Evolutionary conservation across 2,329 filamentous ascomycete species (phyloP), one percentile per base, ranked within the genome.

Genomic region (Xylaria sp.): DNA sequence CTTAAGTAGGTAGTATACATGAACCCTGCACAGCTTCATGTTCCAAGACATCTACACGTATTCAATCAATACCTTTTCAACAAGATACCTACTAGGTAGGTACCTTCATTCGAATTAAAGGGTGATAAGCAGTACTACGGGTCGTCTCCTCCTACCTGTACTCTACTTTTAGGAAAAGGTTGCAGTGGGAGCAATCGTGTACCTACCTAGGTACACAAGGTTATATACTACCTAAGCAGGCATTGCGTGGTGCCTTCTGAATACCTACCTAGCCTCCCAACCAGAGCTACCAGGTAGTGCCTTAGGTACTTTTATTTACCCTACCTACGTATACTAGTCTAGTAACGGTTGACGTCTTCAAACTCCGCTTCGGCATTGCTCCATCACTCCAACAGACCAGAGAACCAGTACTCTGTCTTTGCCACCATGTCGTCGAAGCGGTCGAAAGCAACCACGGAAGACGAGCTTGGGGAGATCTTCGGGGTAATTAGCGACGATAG

Each of bases 391-490:
- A 39, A 22, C 22, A 42, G 27, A 51, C 31, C 25, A 25, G 22
- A 49, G 25, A 27, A 13, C 39, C 45, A 61, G 9, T 51, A 36
- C 54, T 47, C 47, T 31, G 13, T 38, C 29, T 31, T n/a, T 44
- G 47, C 42, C 74, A 80, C 65, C 73, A 90, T 90, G 88, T 81
- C 88, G 33, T 83, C 86, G 72, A 90, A 87, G 77, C 87, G 86
- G 77, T 79, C 84, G 66, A 89, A 89, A 78, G 80, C 85, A 77
- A 79, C 85, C 39, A 83, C 85, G 68, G 86, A 89, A 76, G 87
- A 90, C 76, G 88, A 90, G 74, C 79, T 91, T 73, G 86, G 87
- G 73, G 87, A 90, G 71, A 86, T 91, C 73, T 88, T 92, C 76
- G 86, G 88, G 69, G 87, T 85, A 67, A 86, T 91, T 73, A 84